Percentiles rank a stretch among this genome's conserved stretches.
Evolutionary conservation across 2,329 filamentous ascomycete genomes (phyloP).

Genomic region (Drechslerella dactyloides): DNA sequence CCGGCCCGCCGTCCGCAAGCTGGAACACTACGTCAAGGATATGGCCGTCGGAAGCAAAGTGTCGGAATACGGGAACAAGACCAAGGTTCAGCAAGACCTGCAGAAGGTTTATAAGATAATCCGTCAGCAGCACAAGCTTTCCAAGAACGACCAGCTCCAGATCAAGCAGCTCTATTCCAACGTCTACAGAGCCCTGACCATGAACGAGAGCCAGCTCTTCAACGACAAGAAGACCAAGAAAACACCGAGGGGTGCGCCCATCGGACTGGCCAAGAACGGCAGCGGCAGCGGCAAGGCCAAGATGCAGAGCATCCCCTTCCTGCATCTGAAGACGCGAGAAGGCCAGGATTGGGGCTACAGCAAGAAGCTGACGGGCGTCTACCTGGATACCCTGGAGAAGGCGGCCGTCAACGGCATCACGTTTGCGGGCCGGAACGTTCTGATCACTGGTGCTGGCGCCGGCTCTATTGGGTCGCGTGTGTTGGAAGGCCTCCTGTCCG

Average conservation of each 20-base stretch:
- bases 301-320: conserved; percentile 95
- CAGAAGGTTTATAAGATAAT: conserved; percentile 97
- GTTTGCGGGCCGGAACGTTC: conserved; percentile 91
- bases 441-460: conserved; percentile 98
- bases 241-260: conserved; percentile 62
- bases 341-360: conserved; percentile 98
- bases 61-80: conserved; percentile 96
- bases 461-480: conserved; percentile 98
- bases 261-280: conserved; percentile 59
- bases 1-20: conserved; percentile 86
- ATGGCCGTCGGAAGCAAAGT: conserved; percentile 99
- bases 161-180: conserved; percentile 96
- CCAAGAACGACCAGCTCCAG: conserved; percentile 92
- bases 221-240: conserved; percentile 74
- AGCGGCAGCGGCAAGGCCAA: conserved; percentile 72
- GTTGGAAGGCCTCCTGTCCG: conserved; percentile 91
- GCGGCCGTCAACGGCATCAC: conserved; percentile 84
- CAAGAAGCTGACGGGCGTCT: conserved; percentile 94
- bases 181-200: conserved; percentile 88
- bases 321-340: conserved; percentile 93
- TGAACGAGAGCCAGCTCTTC: conserved; percentile 98
- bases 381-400: conserved; percentile 88
- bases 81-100: conserved; percentile 96
- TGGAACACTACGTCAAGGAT: conserved; percentile 97
- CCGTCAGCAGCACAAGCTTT: conserved; percentile 96